These are phyloP conservation scores for Backusella circina DNA, from an alignment of 192 early-diverging fungal species.

Conservation along the genomic window DNA sequence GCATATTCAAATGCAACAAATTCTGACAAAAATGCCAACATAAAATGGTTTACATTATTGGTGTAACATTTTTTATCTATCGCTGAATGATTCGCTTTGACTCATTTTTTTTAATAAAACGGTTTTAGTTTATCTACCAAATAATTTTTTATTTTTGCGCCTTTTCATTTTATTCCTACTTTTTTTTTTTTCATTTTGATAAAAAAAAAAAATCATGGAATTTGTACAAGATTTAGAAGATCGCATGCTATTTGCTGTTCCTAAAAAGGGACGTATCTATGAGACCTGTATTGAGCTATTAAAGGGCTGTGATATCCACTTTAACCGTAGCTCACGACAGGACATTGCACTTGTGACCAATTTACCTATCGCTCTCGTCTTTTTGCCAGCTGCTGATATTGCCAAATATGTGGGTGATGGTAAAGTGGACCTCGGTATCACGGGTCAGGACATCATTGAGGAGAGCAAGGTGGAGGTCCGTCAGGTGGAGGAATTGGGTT, in stretches of 20 bases:
- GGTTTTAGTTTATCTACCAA: background rate
- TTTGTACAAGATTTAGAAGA: slow-evolving; percentile 56
- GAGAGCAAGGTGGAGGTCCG: slow-evolving; percentile 75
- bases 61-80: background rate
- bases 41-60: background rate
- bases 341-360: slow-evolving; percentile 96
- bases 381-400: slow-evolving; percentile 94
- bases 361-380: slow-evolving; percentile 89
- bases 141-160: background rate
- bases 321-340: slow-evolving; percentile 89
- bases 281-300: slow-evolving; percentile 82
- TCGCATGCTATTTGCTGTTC: slow-evolving; percentile 88
- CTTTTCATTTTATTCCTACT: background rate
- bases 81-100: background rate
- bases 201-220: slow-evolving; percentile 37
- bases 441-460: slow-evolving; percentile 91
- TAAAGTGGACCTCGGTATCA: slow-evolving; percentile 94
- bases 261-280: slow-evolving; percentile 97
- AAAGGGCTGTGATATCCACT: slow-evolving; percentile 88
- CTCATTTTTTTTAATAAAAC: background rate
- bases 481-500: slow-evolving; percentile 73
- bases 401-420: slow-evolving; percentile 93
- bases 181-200: background rate
- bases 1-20: background rate
- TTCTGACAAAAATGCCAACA: background rate